Evolutionary conservation across 768 basidiomycete species (phyloP).

Genomic region (Agaricus bisporus): DNA sequence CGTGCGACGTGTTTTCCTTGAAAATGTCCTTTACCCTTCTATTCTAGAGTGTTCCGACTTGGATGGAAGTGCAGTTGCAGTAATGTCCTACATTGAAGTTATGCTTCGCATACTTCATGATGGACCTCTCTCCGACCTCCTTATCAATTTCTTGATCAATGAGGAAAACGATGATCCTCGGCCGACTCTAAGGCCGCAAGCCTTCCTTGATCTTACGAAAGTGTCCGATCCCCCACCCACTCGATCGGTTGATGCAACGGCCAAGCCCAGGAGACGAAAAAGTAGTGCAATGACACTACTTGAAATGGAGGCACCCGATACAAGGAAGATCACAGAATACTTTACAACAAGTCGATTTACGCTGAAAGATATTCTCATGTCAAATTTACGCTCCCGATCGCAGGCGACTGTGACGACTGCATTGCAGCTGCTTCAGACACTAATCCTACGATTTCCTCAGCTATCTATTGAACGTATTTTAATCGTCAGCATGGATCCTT

Average conservation of each 20-base stretch:
- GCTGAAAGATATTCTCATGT: conserved; percentile 79
- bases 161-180: conserved; percentile 73
- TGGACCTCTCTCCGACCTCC: conserved; percentile 60
- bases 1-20: conserved; percentile 80
- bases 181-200: conserved; percentile 33
- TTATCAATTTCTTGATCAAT: conserved; percentile 77
- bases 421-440: conserved; percentile 72
- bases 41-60: conserved; percentile 87
- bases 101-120: conserved; percentile 72
- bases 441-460: conserved; percentile 65
- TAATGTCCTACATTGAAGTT: conserved; percentile 92
- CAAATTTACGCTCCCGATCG: conserved; percentile 67
- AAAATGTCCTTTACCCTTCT: conserved; percentile 90
- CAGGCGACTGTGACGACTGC: conserved; percentile 68
- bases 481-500: conserved; percentile 58
- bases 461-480: conserved; percentile 64
- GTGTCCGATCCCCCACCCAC: conserved; percentile 26
- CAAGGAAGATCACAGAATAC: conserved; percentile 69
- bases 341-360: conserved; percentile 89
- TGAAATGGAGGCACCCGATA: conserved; percentile 75
- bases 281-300: conserved; percentile 91
- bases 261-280: conserved; percentile 56
- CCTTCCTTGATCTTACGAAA: conserved; percentile 39
- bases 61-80: conserved; percentile 95
- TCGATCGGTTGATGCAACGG: conserved; percentile 28